phyloP scores from a whole-genome alignment of 1,284 basidiomycete genomes.

The Moesziomyces globuligerus region DNA sequence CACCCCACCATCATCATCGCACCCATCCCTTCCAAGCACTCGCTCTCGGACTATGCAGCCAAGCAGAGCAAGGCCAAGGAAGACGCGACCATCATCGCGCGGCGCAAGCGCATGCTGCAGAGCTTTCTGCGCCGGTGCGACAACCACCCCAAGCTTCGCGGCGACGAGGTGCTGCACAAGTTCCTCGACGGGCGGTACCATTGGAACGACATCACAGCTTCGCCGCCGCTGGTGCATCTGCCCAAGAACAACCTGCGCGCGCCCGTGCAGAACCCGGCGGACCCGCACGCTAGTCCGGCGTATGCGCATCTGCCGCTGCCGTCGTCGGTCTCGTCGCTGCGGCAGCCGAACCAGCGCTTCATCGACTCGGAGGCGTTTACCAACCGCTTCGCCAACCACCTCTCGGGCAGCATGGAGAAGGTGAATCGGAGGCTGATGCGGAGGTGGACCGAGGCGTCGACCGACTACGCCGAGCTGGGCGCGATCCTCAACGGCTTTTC shows the following conservation, averaged over 20 bases:
- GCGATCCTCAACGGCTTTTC: slow-evolving; percentile 96
- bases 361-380: slow-evolving; percentile 96
- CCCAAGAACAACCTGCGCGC: slow-evolving; percentile 97
- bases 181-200: slow-evolving; percentile 95
- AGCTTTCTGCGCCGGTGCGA: slow-evolving; percentile 91
- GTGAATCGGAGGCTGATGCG: slow-evolving; percentile 90
- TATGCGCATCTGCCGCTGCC: slow-evolving; percentile 89
- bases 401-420: slow-evolving; percentile 92
- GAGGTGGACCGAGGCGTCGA: slow-evolving; percentile 90
- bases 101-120: slow-evolving; percentile 91
- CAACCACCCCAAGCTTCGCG: slow-evolving; percentile 89
- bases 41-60: slow-evolving; percentile 92
- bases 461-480: slow-evolving; percentile 93
- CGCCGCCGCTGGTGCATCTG: slow-evolving; percentile 83
- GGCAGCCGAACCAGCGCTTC: slow-evolving; percentile 74
- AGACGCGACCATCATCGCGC: slow-evolving; percentile 88
- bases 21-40: slow-evolving; percentile 97
- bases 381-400: slow-evolving; percentile 90
- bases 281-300: slow-evolving; percentile 77
- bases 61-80: slow-evolving; percentile 98
- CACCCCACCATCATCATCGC: slow-evolving; percentile 98
- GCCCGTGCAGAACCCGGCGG: slow-evolving; percentile 91
- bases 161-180: slow-evolving; percentile 91
- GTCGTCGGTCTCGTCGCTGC: slow-evolving; percentile 69
- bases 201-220: slow-evolving; percentile 72